A percentile compares a stretch with the other conserved stretches of the same genome.
These are phyloP conservation scores for Dendryphion nanum DNA, from an alignment of 2,329 filamentous ascomycete species.

Conservation along the genomic window DNA sequence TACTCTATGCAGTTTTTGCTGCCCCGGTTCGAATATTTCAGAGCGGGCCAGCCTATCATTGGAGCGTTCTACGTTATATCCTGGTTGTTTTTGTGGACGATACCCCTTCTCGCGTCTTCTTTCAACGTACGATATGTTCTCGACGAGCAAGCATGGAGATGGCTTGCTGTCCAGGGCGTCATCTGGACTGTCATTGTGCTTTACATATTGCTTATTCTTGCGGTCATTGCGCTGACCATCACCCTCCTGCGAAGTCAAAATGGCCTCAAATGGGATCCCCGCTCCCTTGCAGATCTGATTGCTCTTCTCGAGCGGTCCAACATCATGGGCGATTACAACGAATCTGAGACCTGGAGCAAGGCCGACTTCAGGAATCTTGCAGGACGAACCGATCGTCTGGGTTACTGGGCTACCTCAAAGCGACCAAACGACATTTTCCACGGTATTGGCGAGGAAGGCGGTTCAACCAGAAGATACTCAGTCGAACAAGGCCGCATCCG, in stretches of 20 bases:
- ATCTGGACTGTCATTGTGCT: slow-evolving; percentile 75
- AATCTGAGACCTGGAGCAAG: slow-evolving; percentile 61
- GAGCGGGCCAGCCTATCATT: slow-evolving; percentile 65
- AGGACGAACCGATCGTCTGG: slow-evolving; percentile 68
- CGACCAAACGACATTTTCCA: slow-evolving; percentile 70
- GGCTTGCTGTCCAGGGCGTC: slow-evolving; percentile 75
- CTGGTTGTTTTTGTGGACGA: slow-evolving; percentile 76
- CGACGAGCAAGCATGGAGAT: slow-evolving; percentile 66
- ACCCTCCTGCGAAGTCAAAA: slow-evolving; percentile 67
- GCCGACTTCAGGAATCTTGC: slow-evolving; percentile 55
- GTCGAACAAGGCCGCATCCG: slow-evolving; percentile 47
- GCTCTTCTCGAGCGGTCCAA: slow-evolving; percentile 79
- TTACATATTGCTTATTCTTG: slow-evolving; percentile 66
- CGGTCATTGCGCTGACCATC: slow-evolving; percentile 58
- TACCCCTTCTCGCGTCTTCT: slow-evolving; percentile 76
- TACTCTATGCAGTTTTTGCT: slow-evolving; percentile 65
- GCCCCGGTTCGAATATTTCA: slow-evolving; percentile 66
- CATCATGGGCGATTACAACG: slow-evolving; percentile 68
- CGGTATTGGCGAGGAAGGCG: slow-evolving; percentile 67
- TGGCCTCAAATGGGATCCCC: slow-evolving; percentile 81
- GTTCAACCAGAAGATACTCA: slow-evolving; percentile 51
- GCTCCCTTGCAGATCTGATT: slow-evolving; percentile 77
- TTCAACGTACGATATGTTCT: slow-evolving; percentile 66
- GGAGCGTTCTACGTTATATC: slow-evolving; percentile 66
- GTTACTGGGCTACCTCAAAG: slow-evolving; percentile 77